Conservation (phyloP, 2,329 filamentous ascomycete species). For the Trichoderma afroharzianum region DNA sequence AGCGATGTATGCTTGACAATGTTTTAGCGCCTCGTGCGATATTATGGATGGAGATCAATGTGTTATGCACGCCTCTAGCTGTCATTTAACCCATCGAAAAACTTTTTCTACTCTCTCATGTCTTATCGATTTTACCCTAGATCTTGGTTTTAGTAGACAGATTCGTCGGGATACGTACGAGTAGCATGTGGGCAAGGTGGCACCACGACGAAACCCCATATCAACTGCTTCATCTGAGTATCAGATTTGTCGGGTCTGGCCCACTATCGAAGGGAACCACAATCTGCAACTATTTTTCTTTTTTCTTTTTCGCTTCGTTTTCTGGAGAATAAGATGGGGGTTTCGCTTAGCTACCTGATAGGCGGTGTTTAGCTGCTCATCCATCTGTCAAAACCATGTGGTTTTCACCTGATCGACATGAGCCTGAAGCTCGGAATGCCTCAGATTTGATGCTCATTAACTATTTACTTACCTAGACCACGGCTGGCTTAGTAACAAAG, state of each 20-base stretch:
- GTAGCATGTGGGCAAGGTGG: background rate
- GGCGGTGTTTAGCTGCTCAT: background rate
- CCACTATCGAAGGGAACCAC: background rate
- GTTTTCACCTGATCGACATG: background rate
- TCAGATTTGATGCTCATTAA: background rate
- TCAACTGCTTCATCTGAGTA: conserved; percentile 2
- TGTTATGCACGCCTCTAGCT: background rate
- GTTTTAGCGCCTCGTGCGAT: conserved; percentile 2
- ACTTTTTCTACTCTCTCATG: background rate
- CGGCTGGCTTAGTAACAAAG: background rate
- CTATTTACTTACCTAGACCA: background rate
- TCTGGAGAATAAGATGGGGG: background rate
- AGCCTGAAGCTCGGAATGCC: background rate
- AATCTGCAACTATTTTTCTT: background rate
- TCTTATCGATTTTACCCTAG: background rate
- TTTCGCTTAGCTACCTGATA: background rate
- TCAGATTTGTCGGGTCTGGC: background rate
- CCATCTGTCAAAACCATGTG: background rate
- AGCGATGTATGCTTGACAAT: background rate
- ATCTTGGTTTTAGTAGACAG: background rate
- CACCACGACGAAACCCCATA: background rate
- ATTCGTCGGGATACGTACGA: background rate
- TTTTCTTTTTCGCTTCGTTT: background rate
- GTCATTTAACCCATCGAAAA: background rate
- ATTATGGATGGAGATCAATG: background rate